phyloP scores from a whole-genome alignment of 2,329 filamentous ascomycete genomes.

The Fusarium lyarnte region DNA sequence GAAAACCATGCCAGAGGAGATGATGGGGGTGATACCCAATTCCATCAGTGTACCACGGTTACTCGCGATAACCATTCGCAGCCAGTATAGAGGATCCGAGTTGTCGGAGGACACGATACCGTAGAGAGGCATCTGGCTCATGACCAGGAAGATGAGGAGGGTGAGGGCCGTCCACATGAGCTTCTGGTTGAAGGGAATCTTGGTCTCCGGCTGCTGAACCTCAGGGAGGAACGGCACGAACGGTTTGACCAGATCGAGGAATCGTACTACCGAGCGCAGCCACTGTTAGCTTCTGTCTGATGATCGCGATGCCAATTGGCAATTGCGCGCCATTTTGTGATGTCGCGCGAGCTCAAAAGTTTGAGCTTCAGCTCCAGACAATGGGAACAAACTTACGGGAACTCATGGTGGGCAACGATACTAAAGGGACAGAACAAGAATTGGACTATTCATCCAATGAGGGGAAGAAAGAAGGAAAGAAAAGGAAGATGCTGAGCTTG shows the following conservation, averaged over 20 bases:
- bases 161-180: conserved; percentile 95
- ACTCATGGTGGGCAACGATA: conserved; percentile 61
- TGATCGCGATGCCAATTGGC: conserved; percentile 18
- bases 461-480: conserved; percentile 48
- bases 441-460: conserved; percentile 54
- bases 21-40: conserved; percentile 96
- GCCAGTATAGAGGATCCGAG: conserved; percentile 98
- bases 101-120: conserved; percentile 99
- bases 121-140: conserved; percentile 99
- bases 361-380: conserved; percentile 28
- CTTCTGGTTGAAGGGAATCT: conserved; percentile 99
- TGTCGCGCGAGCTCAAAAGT: conserved; percentile 31
- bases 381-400: conserved; percentile 57
- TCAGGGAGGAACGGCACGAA: conserved; percentile 99
- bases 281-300: conserved; percentile 42
- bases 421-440: conserved; percentile 48
- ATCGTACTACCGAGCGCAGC: conserved; percentile 75
- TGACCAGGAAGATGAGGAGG: conserved; percentile 98
- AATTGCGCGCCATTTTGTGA: conserved; percentile 41
- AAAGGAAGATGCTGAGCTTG: conserved; percentile 50
- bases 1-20: conserved; percentile 99
- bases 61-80: conserved; percentile 99
- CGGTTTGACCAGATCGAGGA: conserved; percentile 99
- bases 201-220: conserved; percentile 98
- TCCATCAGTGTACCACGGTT: conserved; percentile 98